Evolutionary conservation across 345 rosid species (phyloP).

Genomic region (Kandelia obovata): DNA sequence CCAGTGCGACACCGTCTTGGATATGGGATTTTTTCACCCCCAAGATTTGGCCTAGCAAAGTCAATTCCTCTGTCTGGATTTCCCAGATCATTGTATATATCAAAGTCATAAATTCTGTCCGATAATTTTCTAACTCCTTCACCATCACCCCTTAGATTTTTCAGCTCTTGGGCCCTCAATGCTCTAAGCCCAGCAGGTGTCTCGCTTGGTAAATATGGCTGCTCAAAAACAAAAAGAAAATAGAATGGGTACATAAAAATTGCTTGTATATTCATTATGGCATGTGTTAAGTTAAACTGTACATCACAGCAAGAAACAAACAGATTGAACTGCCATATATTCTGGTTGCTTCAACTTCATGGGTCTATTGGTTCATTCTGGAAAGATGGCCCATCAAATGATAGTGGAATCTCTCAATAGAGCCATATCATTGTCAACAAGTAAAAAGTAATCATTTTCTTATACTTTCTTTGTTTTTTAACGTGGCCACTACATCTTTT

Average conservation of each 20-base stretch:
- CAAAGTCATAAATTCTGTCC: slow-evolving; percentile 77
- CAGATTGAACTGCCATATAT: slow-evolving; percentile 5
- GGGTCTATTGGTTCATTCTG: slow-evolving; percentile 13
- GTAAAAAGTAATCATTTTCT: neutral
- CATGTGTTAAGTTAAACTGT: neutral
- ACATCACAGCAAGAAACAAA: neutral
- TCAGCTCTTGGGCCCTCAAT: slow-evolving; percentile 68
- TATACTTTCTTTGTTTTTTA: neutral
- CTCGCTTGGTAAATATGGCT: slow-evolving; percentile 84
- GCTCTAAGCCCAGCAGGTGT: slow-evolving; percentile 73
- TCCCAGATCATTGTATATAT: slow-evolving; percentile 87
- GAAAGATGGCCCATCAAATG: slow-evolving; percentile 8
- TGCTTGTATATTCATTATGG: no score
- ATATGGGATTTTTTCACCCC: slow-evolving; percentile 63
- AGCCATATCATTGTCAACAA: slow-evolving; percentile 4
- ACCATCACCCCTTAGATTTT: slow-evolving; percentile 60
- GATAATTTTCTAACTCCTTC: slow-evolving; percentile 70
- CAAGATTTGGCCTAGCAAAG: slow-evolving; percentile 62
- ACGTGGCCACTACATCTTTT: neutral
- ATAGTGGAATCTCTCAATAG: slow-evolving; percentile 16
- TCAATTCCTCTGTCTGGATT: slow-evolving; percentile 73
- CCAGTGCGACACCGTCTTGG: slow-evolving; percentile 98
- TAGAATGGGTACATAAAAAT: neutral
- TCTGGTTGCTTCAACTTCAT: slow-evolving; percentile 7
- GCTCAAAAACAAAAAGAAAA: slow-evolving; percentile 24